phyloP scores from a whole-genome alignment of 495 filamentous ascomycete species.

The Lasiosphaeria hispida region DNA sequence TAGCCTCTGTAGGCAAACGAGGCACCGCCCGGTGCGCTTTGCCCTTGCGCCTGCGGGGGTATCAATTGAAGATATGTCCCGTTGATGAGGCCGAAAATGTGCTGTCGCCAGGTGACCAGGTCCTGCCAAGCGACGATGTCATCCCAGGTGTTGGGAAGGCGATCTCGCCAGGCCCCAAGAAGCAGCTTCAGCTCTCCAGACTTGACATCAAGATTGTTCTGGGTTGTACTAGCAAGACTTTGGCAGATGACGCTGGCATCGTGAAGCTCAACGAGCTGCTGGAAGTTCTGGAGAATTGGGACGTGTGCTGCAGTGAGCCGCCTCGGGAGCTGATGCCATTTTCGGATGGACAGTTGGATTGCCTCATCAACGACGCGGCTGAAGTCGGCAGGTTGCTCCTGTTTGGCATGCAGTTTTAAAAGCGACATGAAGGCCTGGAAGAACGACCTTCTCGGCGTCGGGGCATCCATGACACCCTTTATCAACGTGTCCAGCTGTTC shows the following conservation, averaged over 20 bases:
- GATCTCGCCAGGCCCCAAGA: conserved; percentile 91
- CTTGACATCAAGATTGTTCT: conserved; percentile 84
- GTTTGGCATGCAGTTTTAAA: conserved; percentile 86
- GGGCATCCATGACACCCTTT: conserved; percentile 94
- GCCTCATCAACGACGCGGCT: conserved; percentile 89
- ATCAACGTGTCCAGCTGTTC: conserved; percentile 88
- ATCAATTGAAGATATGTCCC: conserved; percentile 83
- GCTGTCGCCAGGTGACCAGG: conserved; percentile 96
- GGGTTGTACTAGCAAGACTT: conserved; percentile 81
- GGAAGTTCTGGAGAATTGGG: conserved; percentile 93
- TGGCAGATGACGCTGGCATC: conserved; percentile 94
- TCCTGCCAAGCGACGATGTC: conserved; percentile 99
- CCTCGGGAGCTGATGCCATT: conserved; percentile 94
- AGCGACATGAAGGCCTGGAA: conserved; percentile 98
- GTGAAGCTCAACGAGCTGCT: conserved; percentile 96
- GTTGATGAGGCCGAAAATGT: conserved; percentile 98
- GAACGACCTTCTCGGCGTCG: conserved; percentile 87
- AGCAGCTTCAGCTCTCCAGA: conserved; percentile 94
- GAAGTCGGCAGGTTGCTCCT: conserved; percentile 77
- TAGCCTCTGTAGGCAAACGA: conserved; percentile 96
- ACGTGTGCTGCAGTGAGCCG: conserved; percentile 95
- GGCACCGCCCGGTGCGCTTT: conserved; percentile 56
- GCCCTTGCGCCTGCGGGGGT: conserved; percentile 68
- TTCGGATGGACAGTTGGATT: conserved; percentile 92
- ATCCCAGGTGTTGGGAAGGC: conserved; percentile 96